Evolutionary conservation across 371 early-diverging fungal genomes (phyloP).

Genomic region (Circinella minor): DNA sequence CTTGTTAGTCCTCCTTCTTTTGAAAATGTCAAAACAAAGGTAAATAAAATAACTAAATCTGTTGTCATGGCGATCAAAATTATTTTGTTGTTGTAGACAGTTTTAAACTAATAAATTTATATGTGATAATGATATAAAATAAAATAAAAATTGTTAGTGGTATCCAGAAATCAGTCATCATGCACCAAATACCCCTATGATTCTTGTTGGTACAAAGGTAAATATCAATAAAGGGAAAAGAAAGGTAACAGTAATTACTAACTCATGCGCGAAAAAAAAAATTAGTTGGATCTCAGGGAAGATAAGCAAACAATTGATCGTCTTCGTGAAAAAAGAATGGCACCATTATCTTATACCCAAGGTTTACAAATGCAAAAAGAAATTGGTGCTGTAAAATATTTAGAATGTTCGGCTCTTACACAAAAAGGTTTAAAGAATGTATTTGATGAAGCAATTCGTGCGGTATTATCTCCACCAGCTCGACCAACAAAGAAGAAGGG

Average conservation of each 20-base stretch:
- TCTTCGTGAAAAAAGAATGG: slow-evolving; percentile 71
- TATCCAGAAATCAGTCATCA: slow-evolving; percentile 70
- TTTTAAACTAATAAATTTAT: too few species aligned
- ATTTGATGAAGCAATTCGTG: slow-evolving; percentile 97
- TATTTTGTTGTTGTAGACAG: too few species aligned
- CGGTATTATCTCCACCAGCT: slow-evolving; percentile 67
- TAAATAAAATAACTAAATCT: slow-evolving; percentile 23
- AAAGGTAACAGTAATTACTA: too few species aligned
- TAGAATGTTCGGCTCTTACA: slow-evolving; percentile 89
- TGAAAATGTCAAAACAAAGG: slow-evolving; percentile 90
- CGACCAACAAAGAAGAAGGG: slow-evolving; percentile 62
- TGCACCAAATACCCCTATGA: slow-evolving; percentile 64
- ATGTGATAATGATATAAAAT: too few species aligned
- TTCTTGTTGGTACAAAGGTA: slow-evolving; percentile 73
- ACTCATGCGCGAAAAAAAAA: too few species aligned
- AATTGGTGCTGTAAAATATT: slow-evolving; percentile 78
- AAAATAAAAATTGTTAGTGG: slow-evolving; percentile 54
- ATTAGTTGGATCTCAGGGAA: slow-evolving; percentile 64
- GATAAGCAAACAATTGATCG: slow-evolving; percentile 59
- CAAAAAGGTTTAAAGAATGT: slow-evolving; percentile 94
- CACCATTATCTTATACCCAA: slow-evolving; percentile 76
- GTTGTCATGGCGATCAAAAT: too few species aligned
- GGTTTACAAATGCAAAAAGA: slow-evolving; percentile 78
- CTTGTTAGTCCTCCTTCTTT: slow-evolving; percentile 89
- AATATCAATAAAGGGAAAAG: too few species aligned